Base-by-base conservation (phyloP, 108 stramenopile species). In the Nitzschia sp. region DNA sequence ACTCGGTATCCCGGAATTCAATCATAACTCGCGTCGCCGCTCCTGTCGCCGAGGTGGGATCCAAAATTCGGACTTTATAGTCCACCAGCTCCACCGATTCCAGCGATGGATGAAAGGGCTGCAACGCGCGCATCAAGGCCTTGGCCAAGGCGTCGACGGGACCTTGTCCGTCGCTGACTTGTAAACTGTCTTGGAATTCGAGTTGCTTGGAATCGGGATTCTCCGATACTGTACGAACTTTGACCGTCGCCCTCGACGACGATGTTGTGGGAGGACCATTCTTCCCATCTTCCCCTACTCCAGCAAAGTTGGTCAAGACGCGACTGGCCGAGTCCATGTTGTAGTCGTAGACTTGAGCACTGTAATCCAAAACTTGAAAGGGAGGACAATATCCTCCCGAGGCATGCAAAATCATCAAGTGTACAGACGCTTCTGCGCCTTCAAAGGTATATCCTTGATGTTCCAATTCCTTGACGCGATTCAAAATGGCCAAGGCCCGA, bases 11-110 rank as follows among this genome's bases (percentile, higher is more conserved):
- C 15, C 72, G 60, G 72, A 92, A 91, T 64, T 95, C 93, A 70
- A 95, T 95, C 92, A 95, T 78, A 42, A 97, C 95, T 33, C 97
- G 82, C 8, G 95, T 96, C 17, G 92, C 94, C 26, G 97, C 95
- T 24, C 60, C 68, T 18, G 97, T 96, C 6, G 93, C 95, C 23
- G 86, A 82, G 54, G 81, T 84, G 0, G 91, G 94, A 70, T 97
- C 95, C 34, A 97, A 66, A 62, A 97, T 97, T 28, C 95, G 91
- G 19, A 97, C 97, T 82, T 96, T 96, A 90, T 97, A 97, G 70
- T 97, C 97, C 11, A 89, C 78, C 35, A 97, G 72, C 56, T 89
- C 84, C 1, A 97, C 77, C 30, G 73, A 64, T 13, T 81, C 48
- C 29, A 97, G 70, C 26, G 42, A 64, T 1, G 97, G 95, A 60